Evolutionary conservation across 1,284 basidiomycete genomes (phyloP).

Genomic region (Moesziomyces parantarcticus): DNA sequence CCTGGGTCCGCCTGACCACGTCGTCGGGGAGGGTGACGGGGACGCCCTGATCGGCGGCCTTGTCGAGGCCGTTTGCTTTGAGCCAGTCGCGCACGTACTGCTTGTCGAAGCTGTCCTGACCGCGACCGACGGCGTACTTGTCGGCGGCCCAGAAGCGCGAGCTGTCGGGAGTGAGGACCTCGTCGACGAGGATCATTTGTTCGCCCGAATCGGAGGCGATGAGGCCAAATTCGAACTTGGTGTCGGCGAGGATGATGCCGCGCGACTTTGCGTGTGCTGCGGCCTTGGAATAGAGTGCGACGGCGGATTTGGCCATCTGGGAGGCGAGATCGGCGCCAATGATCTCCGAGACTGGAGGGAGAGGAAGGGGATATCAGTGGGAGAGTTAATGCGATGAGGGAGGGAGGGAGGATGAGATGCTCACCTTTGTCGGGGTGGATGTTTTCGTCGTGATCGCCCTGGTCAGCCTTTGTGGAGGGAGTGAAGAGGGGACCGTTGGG

Average conservation of each 20-base stretch:
- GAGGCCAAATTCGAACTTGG: conserved; percentile 89
- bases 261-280: conserved; percentile 80
- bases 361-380: conserved; percentile 3
- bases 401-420: conserved; percentile 2
- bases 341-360: conserved; percentile 32
- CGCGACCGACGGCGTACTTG: conserved; percentile 78
- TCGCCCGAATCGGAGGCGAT: conserved; percentile 31
- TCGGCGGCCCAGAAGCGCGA: conserved; percentile 93
- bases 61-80: conserved; percentile 57
- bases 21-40: conserved; percentile 60
- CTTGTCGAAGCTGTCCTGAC: conserved; percentile 95
- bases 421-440: conserved; percentile 89
- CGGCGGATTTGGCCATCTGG: conserved; percentile 74
- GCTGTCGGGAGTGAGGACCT: conserved; percentile 95
- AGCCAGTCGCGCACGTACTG: conserved; percentile 92
- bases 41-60: conserved; percentile 56
- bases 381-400: background rate
- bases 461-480: conserved; percentile 95
- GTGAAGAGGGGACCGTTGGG: conserved; percentile 81
- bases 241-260: conserved; percentile 94
- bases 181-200: conserved; percentile 88
- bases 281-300: conserved; percentile 81
- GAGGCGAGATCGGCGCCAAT: conserved; percentile 73
- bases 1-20: conserved; percentile 58
- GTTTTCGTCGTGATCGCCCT: conserved; percentile 95